Evolutionary conservation across 1,139 yeast genomes (phyloP).

Genomic region (Yamadazyma triangularis): DNA sequence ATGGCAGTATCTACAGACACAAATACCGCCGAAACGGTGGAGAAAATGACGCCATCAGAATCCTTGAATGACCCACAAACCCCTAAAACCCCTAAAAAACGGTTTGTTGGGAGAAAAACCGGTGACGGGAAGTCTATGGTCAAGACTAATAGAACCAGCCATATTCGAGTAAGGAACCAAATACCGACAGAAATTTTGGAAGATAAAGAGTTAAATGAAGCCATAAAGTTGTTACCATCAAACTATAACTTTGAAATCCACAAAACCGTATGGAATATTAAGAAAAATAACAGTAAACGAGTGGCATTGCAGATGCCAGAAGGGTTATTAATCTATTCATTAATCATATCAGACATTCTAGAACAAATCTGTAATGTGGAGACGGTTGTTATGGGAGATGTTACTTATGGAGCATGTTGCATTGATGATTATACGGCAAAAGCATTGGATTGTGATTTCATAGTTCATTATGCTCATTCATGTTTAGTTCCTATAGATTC

Average conservation of each 20-base stretch:
- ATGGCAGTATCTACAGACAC: too few species aligned
- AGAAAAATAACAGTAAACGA: slow-evolving; percentile 61
- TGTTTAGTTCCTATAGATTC: slow-evolving; percentile 94
- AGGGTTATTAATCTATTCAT: slow-evolving; percentile 82
- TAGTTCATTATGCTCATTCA: slow-evolving; percentile 96
- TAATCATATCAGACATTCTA: slow-evolving; percentile 81
- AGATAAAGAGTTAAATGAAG: slow-evolving; percentile 75
- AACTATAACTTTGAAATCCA: slow-evolving; percentile 95
- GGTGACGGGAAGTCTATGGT: slow-evolving; percentile 18
- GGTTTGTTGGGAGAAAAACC: slow-evolving; percentile 32
- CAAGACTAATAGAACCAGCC: slow-evolving; percentile 25
- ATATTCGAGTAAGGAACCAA: slow-evolving; percentile 67
- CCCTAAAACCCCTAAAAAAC: slow-evolving; percentile 17
- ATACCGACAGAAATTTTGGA: slow-evolving; percentile 85
- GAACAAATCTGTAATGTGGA: slow-evolving; percentile 89
- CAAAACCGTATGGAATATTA: slow-evolving; percentile 90
- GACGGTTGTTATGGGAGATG: slow-evolving; percentile 96
- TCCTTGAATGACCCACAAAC: neutral
- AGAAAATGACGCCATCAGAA: slow-evolving; percentile 1
- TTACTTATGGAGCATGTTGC: slow-evolving; percentile 97
- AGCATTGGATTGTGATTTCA: slow-evolving; percentile 87
- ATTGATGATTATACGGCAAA: slow-evolving; percentile 95
- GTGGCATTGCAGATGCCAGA: slow-evolving; percentile 98
- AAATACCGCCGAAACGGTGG: slow-evolving; percentile 1
- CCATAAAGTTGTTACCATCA: slow-evolving; percentile 75